Evolutionary conservation across 2,329 filamentous ascomycete species (phyloP).

Genomic region (Cryphonectria nitschkei): DNA sequence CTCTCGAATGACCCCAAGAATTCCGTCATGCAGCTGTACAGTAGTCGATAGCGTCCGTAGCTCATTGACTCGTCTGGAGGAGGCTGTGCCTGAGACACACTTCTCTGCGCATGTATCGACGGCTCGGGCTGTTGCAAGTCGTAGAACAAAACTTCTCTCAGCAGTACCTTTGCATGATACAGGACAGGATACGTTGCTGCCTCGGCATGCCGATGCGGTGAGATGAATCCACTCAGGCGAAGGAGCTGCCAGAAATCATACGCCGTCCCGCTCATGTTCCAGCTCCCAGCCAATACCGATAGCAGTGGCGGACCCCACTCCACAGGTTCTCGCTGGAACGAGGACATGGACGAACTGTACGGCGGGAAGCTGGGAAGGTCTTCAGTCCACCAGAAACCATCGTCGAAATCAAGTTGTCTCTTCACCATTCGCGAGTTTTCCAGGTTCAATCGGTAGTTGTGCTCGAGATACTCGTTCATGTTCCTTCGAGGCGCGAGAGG

Average conservation of each 20-base stretch:
- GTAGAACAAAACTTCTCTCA: slow-evolving; percentile 59
- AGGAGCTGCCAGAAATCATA: slow-evolving; percentile 59
- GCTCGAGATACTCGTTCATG: slow-evolving; percentile 57
- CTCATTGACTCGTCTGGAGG: slow-evolving; percentile 49
- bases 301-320: slow-evolving; percentile 54
- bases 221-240: slow-evolving; percentile 53
- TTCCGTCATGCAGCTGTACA: slow-evolving; percentile 54
- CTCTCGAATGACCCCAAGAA: slow-evolving; percentile 59
- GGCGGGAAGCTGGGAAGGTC: slow-evolving; percentile 48
- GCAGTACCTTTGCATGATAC: slow-evolving; percentile 57
- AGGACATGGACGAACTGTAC: slow-evolving; percentile 43
- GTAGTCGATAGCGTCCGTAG: slow-evolving; percentile 50
- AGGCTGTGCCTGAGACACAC: slow-evolving; percentile 38
- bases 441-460: slow-evolving; percentile 48
- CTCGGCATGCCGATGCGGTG: slow-evolving; percentile 52
- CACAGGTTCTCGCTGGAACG: slow-evolving; percentile 44
- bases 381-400: slow-evolving; percentile 63
- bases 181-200: slow-evolving; percentile 53
- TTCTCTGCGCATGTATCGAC: slow-evolving; percentile 45
- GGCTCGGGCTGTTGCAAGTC: slow-evolving; percentile 56
- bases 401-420: slow-evolving; percentile 55
- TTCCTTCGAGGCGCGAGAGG: slow-evolving; percentile 52
- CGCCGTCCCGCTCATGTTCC: slow-evolving; percentile 52
- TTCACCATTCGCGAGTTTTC: slow-evolving; percentile 47
- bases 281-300: slow-evolving; percentile 54